These are phyloP conservation scores for Coniosporium apollinis DNA, from an alignment of 495 filamentous ascomycete genomes.

Conservation along the genomic window DNA sequence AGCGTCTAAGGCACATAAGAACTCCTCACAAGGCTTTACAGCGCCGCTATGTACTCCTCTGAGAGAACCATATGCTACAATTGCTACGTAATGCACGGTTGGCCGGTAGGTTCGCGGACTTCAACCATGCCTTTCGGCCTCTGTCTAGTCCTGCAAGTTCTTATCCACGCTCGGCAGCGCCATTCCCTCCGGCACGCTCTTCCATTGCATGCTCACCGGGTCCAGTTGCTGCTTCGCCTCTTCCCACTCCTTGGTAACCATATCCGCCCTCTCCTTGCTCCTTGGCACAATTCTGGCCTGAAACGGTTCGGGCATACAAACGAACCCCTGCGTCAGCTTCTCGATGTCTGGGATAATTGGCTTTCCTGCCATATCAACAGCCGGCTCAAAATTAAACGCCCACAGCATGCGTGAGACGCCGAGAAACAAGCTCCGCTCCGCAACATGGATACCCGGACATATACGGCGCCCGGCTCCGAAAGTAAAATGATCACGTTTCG, in stretches of 20 bases:
- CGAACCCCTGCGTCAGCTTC: constrained; percentile 27
- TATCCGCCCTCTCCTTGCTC: constrained; percentile 13
- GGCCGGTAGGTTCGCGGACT: too few relatives aligned
- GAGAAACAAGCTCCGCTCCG: constrained; percentile 14
- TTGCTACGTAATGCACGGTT: too few relatives aligned
- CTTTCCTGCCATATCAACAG: constrained; percentile 17
- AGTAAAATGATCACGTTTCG: constrained; percentile 16
- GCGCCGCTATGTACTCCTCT: too few relatives aligned
- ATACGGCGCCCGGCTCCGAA: constrained; percentile 20
- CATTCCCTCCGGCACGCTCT: background rate
- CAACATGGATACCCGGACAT: constrained; percentile 18
- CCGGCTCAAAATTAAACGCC: constrained; percentile 14
- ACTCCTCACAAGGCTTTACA: too few relatives aligned
- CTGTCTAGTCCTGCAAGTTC: background rate
- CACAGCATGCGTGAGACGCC: constrained; percentile 13
- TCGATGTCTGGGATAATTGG: constrained; percentile 25
- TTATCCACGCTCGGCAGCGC: background rate
- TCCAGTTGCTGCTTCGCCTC: constrained; percentile 22
- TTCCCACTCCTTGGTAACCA: constrained; percentile 22
- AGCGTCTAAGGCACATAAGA: too few relatives aligned
- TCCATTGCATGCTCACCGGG: constrained; percentile 16
- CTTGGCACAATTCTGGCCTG: constrained; percentile 22
- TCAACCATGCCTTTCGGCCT: too few relatives aligned
- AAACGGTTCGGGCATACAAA: constrained; percentile 28
- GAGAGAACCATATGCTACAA: too few relatives aligned